Percentiles rank a stretch among this genome's conserved stretches.
phyloP scores from a whole-genome alignment of 352 stramenopile genomes.

The Thraustotheca clavata region DNA sequence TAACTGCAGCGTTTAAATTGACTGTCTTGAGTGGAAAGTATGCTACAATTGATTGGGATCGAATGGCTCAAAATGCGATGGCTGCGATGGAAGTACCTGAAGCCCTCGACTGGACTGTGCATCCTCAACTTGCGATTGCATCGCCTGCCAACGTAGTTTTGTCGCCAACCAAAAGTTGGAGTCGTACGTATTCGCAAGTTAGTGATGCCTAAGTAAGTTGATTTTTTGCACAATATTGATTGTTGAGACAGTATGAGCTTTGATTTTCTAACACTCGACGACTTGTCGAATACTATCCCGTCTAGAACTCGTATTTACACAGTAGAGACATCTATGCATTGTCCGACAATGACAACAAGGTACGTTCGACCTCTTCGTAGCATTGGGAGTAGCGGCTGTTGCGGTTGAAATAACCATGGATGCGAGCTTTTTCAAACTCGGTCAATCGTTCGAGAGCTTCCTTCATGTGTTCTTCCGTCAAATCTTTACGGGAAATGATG shows the following conservation, averaged over 20 bases:
- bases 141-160: constrained; percentile 1
- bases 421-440: constrained; percentile 70
- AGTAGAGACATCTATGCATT: constrained; percentile 65
- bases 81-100: constrained; percentile 33
- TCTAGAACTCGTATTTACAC: too few species aligned
- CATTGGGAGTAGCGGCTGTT: constrained; percentile 47
- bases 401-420: constrained; percentile 79
- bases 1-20: constrained; percentile 40
- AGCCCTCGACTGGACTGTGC: not conserved
- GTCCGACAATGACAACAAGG: constrained; percentile 71
- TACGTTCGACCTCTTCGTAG: constrained; percentile 78
- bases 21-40: constrained; percentile 32
- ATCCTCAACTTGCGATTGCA: not conserved
- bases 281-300: too few species aligned
- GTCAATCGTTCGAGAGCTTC: constrained; percentile 64
- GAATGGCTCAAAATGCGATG: constrained; percentile 38
- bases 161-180: not conserved
- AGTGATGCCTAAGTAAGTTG: not conserved
- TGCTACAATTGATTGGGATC: constrained; percentile 29
- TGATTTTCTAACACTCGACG: too few species aligned
- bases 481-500: constrained; percentile 81
- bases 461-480: constrained; percentile 77
- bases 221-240: too few species aligned
- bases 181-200: not conserved
- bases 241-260: too few species aligned